Conservation (phyloP, 768 basidiomycete genomes). For the Tylopilus cervinicoccineus region DNA sequence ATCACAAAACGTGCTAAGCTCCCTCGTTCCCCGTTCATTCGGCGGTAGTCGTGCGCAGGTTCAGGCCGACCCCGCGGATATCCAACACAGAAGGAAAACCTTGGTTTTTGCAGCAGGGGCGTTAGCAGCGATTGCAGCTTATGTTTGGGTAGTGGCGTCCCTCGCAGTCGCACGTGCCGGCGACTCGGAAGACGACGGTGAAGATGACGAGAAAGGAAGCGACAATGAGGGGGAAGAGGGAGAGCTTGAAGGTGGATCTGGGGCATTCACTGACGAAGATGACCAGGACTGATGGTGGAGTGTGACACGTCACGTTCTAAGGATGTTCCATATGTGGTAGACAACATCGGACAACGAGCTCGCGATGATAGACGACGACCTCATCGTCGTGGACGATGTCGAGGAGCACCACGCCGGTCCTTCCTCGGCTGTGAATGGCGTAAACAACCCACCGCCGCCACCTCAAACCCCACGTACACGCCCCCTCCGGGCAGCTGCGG, state of each 20-base stretch:
- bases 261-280: slow-evolving; percentile 12
- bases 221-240: slow-evolving; percentile 16
- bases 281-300: slow-evolving; percentile 5
- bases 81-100: slow-evolving; percentile 44
- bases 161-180: not conserved
- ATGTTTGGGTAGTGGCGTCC: slow-evolving; percentile 20
- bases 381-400: slow-evolving; percentile 59
- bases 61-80: slow-evolving; percentile 37
- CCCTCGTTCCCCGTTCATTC: slow-evolving; percentile 36
- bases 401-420: slow-evolving; percentile 40
- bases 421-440: slow-evolving; percentile 31
- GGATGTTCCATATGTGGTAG: slow-evolving; percentile 2
- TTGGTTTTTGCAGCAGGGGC: slow-evolving; percentile 52
- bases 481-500: slow-evolving; percentile 31
- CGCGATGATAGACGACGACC: slow-evolving; percentile 51
- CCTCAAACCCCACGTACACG: slow-evolving; percentile 26
- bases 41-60: slow-evolving; percentile 9
- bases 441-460: slow-evolving; percentile 13
- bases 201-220: not conserved
- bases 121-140: slow-evolving; percentile 40
- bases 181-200: not conserved
- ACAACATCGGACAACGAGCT: not conserved
- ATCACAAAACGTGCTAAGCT: slow-evolving; percentile 28
- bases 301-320: slow-evolving; percentile 14
- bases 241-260: slow-evolving; percentile 4